These are phyloP conservation scores for Crucibulum laeve DNA, from an alignment of 768 basidiomycete species.

Conservation along the genomic window DNA sequence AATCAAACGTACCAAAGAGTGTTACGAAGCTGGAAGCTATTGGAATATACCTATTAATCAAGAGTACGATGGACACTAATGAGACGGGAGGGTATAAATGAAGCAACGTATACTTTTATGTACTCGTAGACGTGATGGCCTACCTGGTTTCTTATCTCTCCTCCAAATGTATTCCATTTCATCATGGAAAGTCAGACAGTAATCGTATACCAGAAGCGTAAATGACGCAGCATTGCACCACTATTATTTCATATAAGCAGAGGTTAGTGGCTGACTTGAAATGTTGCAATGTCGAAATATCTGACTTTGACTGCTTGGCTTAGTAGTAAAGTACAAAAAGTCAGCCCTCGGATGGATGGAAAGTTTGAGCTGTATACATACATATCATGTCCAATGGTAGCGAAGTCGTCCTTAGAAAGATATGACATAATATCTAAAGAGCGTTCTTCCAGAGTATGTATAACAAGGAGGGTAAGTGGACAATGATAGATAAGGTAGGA, in stretches of 20 bases:
- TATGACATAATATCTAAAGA: too few relatives aligned
- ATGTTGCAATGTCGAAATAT: too few relatives aligned
- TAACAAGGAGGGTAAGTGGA: too few relatives aligned
- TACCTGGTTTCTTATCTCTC: conserved; percentile 12
- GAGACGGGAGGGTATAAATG: neutral
- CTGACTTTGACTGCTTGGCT: too few relatives aligned
- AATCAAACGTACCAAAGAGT: conserved; percentile 14
- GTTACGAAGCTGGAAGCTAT: conserved; percentile 22
- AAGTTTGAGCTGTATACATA: too few relatives aligned
- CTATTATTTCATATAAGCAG: conserved; percentile 9
- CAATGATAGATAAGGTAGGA: too few relatives aligned
- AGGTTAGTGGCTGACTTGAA: conserved; percentile 6
- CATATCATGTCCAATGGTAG: too few relatives aligned
- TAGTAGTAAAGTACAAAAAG: too few relatives aligned
- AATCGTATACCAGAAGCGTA: conserved; percentile 18
- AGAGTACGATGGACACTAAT: conserved; percentile 12
- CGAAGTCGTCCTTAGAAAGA: too few relatives aligned
- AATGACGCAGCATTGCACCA: conserved; percentile 16
- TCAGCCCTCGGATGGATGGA: too few relatives aligned
- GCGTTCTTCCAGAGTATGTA: too few relatives aligned
- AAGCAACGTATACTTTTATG: neutral
- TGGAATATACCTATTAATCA: conserved; percentile 20
- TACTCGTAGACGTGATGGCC: neutral
- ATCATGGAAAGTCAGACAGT: conserved; percentile 14
- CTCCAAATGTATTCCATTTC: conserved; percentile 19